Conservation (phyloP, 208 protist genomes). For the Wallacemonas sp. region DNA sequence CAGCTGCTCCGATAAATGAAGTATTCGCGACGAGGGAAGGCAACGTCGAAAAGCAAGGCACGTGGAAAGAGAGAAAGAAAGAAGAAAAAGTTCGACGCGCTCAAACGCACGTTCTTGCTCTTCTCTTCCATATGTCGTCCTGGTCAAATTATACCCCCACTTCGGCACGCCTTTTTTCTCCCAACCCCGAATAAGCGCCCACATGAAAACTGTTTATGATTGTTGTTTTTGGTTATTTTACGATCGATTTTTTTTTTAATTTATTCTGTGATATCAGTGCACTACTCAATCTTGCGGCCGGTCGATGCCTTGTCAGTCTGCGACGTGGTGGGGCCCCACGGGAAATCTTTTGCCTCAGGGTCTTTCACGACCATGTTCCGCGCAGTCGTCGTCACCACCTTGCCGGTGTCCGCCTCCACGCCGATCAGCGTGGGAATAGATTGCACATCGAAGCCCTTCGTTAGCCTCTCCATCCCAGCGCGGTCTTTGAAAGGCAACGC, state of each 20-base stretch:
- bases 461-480: slow-evolving; percentile 48
- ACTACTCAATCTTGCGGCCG: slow-evolving; percentile 9
- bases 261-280: slow-evolving; percentile 16
- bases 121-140: too few relatives aligned
- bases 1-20: too few relatives aligned
- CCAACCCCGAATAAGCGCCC: too few relatives aligned
- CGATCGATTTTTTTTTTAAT: not conserved
- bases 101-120: too few relatives aligned
- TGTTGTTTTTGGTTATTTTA: not conserved
- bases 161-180: not conserved
- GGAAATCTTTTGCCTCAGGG: slow-evolving; percentile 68
- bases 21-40: too few relatives aligned
- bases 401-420: slow-evolving; percentile 75
- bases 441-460: slow-evolving; percentile 59
- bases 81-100: not conserved
- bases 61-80: slow-evolving; percentile 3
- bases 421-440: slow-evolving; percentile 81
- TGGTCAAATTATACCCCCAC: too few relatives aligned
- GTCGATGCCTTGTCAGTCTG: not conserved
- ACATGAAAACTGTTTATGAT: too few relatives aligned
- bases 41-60: slow-evolving; percentile 16
- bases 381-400: slow-evolving; percentile 56
- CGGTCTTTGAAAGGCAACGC: slow-evolving; percentile 64
- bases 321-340: slow-evolving; percentile 40
- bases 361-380: slow-evolving; percentile 65